Percentiles rank a stretch among this genome's conserved stretches.
phyloP scores from a whole-genome alignment of 2,329 filamentous ascomycete genomes.

The Venturia asperata region DNA sequence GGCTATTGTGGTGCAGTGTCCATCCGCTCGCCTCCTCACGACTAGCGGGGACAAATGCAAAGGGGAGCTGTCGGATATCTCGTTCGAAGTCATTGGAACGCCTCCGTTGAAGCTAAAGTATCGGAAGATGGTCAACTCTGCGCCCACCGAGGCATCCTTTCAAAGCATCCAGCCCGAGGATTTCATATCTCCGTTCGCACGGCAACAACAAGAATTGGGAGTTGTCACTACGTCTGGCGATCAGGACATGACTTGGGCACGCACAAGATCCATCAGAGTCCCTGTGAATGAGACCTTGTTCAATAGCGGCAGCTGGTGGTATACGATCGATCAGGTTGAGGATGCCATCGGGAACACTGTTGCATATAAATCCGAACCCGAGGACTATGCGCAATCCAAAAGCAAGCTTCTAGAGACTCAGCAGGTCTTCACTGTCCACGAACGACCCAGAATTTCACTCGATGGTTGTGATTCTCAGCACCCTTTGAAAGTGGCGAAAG shows the following conservation, averaged over 20 bases:
- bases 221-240: conserved; percentile 34
- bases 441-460: conserved; percentile 69
- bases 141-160: conserved; percentile 77
- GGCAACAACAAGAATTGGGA: conserved; percentile 50
- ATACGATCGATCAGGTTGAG: conserved; percentile 83
- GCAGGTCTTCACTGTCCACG: conserved; percentile 77
- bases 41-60: conserved; percentile 66
- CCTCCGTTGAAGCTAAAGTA: conserved; percentile 91
- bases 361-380: conserved; percentile 59
- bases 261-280: conserved; percentile 65
- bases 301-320: conserved; percentile 73
- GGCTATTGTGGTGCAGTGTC: conserved; percentile 79
- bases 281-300: conserved; percentile 85
- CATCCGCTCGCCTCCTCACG: conserved; percentile 65
- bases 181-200: conserved; percentile 68
- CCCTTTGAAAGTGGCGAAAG: conserved; percentile 77
- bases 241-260: conserved; percentile 74
- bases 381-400: conserved; percentile 59
- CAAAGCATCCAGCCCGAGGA: conserved; percentile 91
- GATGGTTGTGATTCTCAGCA: conserved; percentile 67
- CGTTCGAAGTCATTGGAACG: conserved; percentile 76
- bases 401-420: conserved; percentile 57
- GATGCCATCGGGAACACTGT: conserved; percentile 85
- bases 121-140: conserved; percentile 76
- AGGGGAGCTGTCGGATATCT: conserved; percentile 79